Evolutionary conservation across 345 rosid genomes (phyloP).

Genomic region (Hevea brasiliensis): DNA sequence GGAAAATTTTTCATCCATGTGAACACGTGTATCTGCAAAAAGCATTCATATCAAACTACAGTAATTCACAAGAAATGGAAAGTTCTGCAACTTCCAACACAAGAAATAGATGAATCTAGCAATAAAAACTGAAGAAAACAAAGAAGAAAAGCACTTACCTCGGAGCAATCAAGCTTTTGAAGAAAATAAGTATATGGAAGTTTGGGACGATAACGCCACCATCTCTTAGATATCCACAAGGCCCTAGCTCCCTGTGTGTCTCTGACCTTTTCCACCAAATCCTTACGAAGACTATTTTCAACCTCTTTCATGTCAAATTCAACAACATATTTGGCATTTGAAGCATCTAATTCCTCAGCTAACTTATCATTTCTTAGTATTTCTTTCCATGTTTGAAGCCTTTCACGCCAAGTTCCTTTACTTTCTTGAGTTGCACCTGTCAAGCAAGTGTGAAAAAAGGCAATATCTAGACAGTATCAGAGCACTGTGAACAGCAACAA

Average conservation of each 20-base stretch:
- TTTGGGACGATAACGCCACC: slow-evolving; percentile 97
- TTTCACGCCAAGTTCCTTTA: slow-evolving; percentile 68
- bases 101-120: slow-evolving; percentile 6
- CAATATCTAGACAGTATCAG: not conserved
- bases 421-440: slow-evolving; percentile 49
- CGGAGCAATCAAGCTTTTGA: slow-evolving; percentile 84
- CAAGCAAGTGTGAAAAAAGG: slow-evolving; percentile 21
- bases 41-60: not conserved
- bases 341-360: slow-evolving; percentile 59
- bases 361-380: slow-evolving; percentile 65
- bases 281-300: slow-evolving; percentile 87
- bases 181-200: slow-evolving; percentile 91
- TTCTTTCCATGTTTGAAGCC: slow-evolving; percentile 72
- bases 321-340: slow-evolving; percentile 72
- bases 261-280: slow-evolving; percentile 60
- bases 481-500: not conserved
- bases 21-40: not conserved
- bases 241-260: slow-evolving; percentile 71
- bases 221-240: slow-evolving; percentile 94
- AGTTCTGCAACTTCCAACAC: not conserved
- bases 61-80: too few relatives aligned
- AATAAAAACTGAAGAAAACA: not conserved
- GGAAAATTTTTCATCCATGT: not conserved
- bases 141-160: slow-evolving; percentile 43
- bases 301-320: slow-evolving; percentile 98